A percentile compares a stretch with the other conserved stretches of the same genome.
Evolutionary conservation across 1,284 basidiomycete genomes (phyloP).

Genomic region (Pseudozyma hubeiensis): DNA sequence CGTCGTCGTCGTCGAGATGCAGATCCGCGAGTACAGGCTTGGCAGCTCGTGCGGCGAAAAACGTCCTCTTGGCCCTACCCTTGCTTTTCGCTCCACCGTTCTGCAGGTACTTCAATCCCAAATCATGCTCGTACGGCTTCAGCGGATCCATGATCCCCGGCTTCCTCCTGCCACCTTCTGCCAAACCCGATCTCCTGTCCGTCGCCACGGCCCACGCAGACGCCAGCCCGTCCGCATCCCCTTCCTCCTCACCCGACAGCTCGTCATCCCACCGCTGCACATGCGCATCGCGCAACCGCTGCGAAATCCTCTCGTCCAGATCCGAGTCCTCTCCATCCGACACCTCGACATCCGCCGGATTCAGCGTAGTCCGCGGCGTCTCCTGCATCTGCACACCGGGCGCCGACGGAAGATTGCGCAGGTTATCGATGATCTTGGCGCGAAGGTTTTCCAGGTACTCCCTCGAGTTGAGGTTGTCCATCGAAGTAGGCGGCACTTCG

Average conservation of each 20-base stretch:
- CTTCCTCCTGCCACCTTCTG: slow-evolving; percentile 13
- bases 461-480: slow-evolving; percentile 90
- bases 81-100: slow-evolving; percentile 44
- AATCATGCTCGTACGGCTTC: slow-evolving; percentile 37
- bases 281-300: slow-evolving; percentile 61
- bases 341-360: slow-evolving; percentile 73
- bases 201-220: slow-evolving; percentile 28
- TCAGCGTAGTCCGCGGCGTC: slow-evolving; percentile 74
- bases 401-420: slow-evolving; percentile 81
- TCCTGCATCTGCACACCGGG: slow-evolving; percentile 90
- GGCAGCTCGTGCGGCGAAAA: slow-evolving; percentile 50
- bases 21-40: slow-evolving; percentile 40
- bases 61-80: slow-evolving; percentile 47
- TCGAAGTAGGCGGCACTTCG: slow-evolving; percentile 89
- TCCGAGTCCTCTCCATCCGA: slow-evolving; percentile 68
- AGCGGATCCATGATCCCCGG: slow-evolving; percentile 48
- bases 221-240: slow-evolving; percentile 4
- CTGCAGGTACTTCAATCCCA: slow-evolving; percentile 43
- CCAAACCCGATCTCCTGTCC: slow-evolving; percentile 10
- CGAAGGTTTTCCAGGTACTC: slow-evolving; percentile 86
- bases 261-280: slow-evolving; percentile 61
- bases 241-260: slow-evolving; percentile 56
- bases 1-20: slow-evolving; percentile 34
- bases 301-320: slow-evolving; percentile 67
- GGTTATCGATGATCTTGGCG: slow-evolving; percentile 79